Evolutionary conservation across 768 basidiomycete species (phyloP).

Genomic region (Phanerodontia chrysosporium): DNA sequence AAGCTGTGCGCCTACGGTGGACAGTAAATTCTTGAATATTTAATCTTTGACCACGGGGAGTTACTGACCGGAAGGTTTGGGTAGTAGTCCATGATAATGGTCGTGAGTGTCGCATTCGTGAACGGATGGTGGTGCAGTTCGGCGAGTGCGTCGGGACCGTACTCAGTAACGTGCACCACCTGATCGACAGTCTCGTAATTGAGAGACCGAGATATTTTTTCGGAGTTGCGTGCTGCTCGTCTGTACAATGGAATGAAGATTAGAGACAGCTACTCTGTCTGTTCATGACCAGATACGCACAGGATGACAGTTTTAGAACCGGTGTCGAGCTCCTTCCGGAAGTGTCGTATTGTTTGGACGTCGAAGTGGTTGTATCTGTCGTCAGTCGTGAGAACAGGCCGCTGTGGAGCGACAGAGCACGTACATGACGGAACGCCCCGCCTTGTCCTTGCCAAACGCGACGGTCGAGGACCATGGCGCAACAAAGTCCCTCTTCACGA

Average conservation of each 20-base stretch:
- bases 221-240: constrained; percentile 37
- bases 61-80: constrained; percentile 67
- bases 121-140: background rate
- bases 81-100: constrained; percentile 72
- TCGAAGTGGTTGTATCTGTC: constrained; percentile 51
- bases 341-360: background rate
- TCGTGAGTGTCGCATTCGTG: constrained; percentile 47
- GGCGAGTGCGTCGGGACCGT: background rate
- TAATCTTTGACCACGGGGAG: too few relatives aligned
- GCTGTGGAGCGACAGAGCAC: constrained; percentile 18
- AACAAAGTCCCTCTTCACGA: constrained; percentile 44
- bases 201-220: constrained; percentile 52
- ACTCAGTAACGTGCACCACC: constrained; percentile 53
- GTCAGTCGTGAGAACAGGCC: background rate
- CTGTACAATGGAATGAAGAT: background rate
- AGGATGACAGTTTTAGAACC: background rate
- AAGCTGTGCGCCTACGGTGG: constrained; percentile 58
- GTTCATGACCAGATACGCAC: background rate
- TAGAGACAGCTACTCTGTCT: too few relatives aligned
- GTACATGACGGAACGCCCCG: constrained; percentile 64
- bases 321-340: background rate
- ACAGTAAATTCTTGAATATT: background rate
- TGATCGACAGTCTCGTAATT: constrained; percentile 74
- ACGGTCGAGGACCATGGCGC: constrained; percentile 34
- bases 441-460: constrained; percentile 61